Base-by-base conservation (phyloP, 1,284 basidiomycete genomes). In the Amylostereum chailletii region DNA sequence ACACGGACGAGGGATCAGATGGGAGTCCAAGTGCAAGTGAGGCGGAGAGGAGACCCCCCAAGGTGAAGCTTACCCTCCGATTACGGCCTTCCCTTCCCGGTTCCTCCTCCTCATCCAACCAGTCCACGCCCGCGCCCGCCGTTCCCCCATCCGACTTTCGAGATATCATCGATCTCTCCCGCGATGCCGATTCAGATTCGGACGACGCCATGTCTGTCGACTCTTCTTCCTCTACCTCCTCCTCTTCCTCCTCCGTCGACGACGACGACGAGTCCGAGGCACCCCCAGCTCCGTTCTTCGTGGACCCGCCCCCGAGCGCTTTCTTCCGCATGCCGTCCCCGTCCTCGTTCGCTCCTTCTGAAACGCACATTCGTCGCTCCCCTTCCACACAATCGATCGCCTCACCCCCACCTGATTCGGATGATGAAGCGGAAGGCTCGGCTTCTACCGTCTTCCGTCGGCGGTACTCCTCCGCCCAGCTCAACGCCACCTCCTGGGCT, bases 321-420 rank as follows among this genome's bases (percentile, higher is more conserved):
- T 79, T 45, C 77, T 79, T 9, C 67, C 63, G 51, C 78, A 75
- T 58, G 75, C 72, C 58, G 54, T 65, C 59, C 55, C 59, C 56
- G 42, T 57, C 63, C 6, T 41, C 54, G 11, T 51, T 48, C 50
- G 40, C 46, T 46, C 36, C 41, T 26, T 37, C 51, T 54, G 57
- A 34, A 51, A 58, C 9, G 47, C 62, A 65, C 31, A 69, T 62
- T 56, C 72, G 72, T 49, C 76, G 79, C 36, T 79, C 79, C 7
- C 73, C 78, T 9, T 79, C 79, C 4, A 61, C 77, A 1, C 71
- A 66, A 58, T 81, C 74, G 49, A 64, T 75, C 41, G 75, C 72
- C 11, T 81, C 84, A 0, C 80, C 77, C 2, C 83, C 76, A 31
- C 76, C 75, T 1, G 83, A 87, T 55, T 84, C 82, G 1, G 83